Conservation (phyloP, 2,329 filamentous ascomycete genomes). For the Fusarium dimerum region DNA sequence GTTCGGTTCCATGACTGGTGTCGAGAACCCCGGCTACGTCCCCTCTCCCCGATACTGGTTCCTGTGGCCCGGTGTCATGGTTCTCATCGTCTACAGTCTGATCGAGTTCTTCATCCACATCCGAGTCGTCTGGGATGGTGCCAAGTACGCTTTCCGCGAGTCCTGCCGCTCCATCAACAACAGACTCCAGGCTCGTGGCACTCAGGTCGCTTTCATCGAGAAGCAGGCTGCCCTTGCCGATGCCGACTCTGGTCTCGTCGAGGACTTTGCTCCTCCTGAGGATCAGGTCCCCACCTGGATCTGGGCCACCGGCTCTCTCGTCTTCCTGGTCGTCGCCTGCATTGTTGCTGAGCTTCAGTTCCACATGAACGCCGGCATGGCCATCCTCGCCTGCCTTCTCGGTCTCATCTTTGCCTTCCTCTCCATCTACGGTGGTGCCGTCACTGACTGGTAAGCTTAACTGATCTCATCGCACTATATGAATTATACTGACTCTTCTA, state of each 20-base stretch:
- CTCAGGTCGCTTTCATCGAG: slow-evolving; percentile 35
- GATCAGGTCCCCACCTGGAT: slow-evolving; percentile 56
- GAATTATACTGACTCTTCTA: not conserved
- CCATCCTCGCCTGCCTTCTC: slow-evolving; percentile 55
- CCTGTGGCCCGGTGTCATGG: slow-evolving; percentile 46
- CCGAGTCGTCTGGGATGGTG: slow-evolving; percentile 37
- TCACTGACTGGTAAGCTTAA: slow-evolving; percentile 46
- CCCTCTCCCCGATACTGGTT: slow-evolving; percentile 45
- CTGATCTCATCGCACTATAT: no score
- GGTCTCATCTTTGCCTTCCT: slow-evolving; percentile 62
- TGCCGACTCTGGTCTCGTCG: slow-evolving; percentile 32
- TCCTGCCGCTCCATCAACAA: slow-evolving; percentile 33
- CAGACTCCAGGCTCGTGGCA: slow-evolving; percentile 33
- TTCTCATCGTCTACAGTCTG: slow-evolving; percentile 43
- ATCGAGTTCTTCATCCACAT: slow-evolving; percentile 44
- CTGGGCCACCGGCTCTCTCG: slow-evolving; percentile 48
- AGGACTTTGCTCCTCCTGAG: slow-evolving; percentile 42
- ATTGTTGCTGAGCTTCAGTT: slow-evolving; percentile 53
- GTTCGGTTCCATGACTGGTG: slow-evolving; percentile 35
- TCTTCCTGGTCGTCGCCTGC: slow-evolving; percentile 53
- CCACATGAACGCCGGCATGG: slow-evolving; percentile 58
- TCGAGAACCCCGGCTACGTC: slow-evolving; percentile 29
- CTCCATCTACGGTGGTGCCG: slow-evolving; percentile 50
- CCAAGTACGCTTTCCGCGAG: slow-evolving; percentile 36
- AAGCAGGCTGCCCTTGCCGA: slow-evolving; percentile 39